Conservation (phyloP, 805 yeast genomes). For the Metschnikowia vanudenii region DNA sequence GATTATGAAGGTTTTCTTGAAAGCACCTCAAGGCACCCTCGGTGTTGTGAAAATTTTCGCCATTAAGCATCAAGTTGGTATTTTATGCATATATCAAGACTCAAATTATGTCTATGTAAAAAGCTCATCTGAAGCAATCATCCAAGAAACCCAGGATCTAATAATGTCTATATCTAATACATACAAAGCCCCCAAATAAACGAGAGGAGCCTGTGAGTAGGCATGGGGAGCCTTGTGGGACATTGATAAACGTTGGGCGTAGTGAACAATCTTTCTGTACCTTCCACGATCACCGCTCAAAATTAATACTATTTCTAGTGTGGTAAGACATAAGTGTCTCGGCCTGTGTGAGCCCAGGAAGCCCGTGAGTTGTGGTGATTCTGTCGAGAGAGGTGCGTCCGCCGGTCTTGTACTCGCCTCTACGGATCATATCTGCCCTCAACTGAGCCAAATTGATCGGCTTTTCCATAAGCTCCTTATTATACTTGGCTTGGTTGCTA, state of each 20-base stretch:
- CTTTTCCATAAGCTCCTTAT: slow-evolving; percentile 28
- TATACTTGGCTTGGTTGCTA: slow-evolving; percentile 21
- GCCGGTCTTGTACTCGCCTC: slow-evolving; percentile 36
- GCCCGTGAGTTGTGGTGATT: slow-evolving; percentile 44
- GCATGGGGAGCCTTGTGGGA: too few relatives aligned
- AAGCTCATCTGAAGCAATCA: too few relatives aligned
- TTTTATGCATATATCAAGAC: too few relatives aligned
- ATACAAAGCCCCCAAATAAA: too few relatives aligned
- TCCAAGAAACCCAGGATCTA: background rate
- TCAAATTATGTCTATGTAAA: too few relatives aligned
- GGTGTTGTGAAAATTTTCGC: too few relatives aligned
- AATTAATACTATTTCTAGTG: slow-evolving; percentile 38
- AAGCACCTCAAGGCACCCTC: too few relatives aligned
- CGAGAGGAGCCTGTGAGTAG: too few relatives aligned
- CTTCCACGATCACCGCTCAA: slow-evolving; percentile 19
- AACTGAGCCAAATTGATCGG: slow-evolving; percentile 36
- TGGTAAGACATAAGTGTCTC: slow-evolving; percentile 46
- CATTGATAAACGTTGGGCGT: too few relatives aligned
- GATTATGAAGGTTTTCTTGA: too few relatives aligned
- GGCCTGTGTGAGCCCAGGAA: slow-evolving; percentile 51
- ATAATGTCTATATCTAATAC: background rate
- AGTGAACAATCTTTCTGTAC: too few relatives aligned
- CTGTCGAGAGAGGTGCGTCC: slow-evolving; percentile 38
- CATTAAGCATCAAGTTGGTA: too few relatives aligned
- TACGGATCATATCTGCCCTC: slow-evolving; percentile 37